Base-by-base conservation (phyloP, 192 early-diverging fungal species). In the Umbelopsis sp. region DNA sequence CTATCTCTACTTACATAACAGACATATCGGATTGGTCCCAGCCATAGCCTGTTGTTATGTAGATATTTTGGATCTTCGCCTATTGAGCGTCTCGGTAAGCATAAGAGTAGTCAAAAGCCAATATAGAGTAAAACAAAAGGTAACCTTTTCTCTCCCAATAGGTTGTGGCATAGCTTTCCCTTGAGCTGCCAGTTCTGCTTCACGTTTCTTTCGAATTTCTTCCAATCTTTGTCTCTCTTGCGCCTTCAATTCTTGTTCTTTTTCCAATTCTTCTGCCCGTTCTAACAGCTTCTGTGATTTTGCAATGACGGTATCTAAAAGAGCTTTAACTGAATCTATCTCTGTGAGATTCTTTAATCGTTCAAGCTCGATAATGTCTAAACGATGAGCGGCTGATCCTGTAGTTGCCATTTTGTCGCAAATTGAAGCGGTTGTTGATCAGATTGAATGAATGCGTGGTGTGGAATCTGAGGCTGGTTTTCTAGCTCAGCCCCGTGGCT, bases 1-100 rank as follows among this genome's bases (percentile, higher is more conserved):
- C 17, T 38, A 14, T 26, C 17, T 9, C 20, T 17, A 49, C 68
- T 69, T 49, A 49, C 70, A 71, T 45, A 3, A 71, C 70, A 21
- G 70, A 71, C 20, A 54, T 8, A 31, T 71, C 70, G 2, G 70
- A 71, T 56, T 71, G 51, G 32, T 54, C 26, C 70, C 70, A 71
- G 21, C 53, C 70, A 44, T 71, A 71, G 22, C 53, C 53, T 26
- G 70, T 71, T 6, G 70, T 71, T 22, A 71, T 71, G 31, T 56
- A 71, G 4, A 71, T 59, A 54, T 31, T 71, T 34, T 71, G 70
- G 12, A 56, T 56, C 10, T 52, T 54, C 0, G 70, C 70, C 70
- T 71, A 24, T 56, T 17, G 20, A 71, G 31, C 43, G 36, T 32
- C 21, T n/a, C 9, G 51, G 25, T 22, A n/a, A 51, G 29, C 11